Conservation (phyloP, 805 yeast species). For the Trichomonascus vanleenenianus region DNA sequence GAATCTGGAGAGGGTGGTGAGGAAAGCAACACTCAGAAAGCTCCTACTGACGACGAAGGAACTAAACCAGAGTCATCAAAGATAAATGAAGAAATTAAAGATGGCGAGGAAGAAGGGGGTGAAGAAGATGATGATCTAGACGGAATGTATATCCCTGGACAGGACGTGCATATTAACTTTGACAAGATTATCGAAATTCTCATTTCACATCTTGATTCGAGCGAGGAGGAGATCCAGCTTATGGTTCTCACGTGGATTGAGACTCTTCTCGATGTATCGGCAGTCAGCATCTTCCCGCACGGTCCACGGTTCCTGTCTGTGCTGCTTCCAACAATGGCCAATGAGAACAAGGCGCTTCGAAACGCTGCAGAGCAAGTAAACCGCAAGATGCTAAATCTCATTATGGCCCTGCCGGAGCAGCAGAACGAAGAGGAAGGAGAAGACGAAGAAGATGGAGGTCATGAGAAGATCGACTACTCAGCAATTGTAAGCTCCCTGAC, state of each 20-base stretch:
- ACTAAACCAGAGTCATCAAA: no score
- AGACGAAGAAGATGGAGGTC: background rate
- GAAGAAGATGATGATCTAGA: conserved; percentile 35
- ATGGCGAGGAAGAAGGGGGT: conserved; percentile 11
- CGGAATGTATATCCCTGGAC: conserved; percentile 61
- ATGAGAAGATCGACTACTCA: conserved; percentile 37
- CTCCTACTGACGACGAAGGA: conserved; percentile 1
- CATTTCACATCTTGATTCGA: conserved; percentile 68
- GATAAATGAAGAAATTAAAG: background rate
- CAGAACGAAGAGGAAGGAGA: background rate
- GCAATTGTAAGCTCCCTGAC: conserved; percentile 66
- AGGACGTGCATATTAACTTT: conserved; percentile 74
- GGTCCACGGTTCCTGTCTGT: conserved; percentile 70
- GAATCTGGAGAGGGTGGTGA: no score
- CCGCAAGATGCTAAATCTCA: conserved; percentile 45
- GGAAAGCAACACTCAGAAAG: background rate
- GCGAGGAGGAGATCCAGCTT: conserved; percentile 68
- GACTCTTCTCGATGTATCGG: conserved; percentile 62
- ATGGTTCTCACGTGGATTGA: conserved; percentile 80
- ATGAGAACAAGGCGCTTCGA: conserved; percentile 40
- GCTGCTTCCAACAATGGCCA: conserved; percentile 55
- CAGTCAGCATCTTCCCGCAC: conserved; percentile 63
- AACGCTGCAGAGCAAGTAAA: conserved; percentile 52
- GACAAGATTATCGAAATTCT: conserved; percentile 74
- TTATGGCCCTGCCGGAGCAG: conserved; percentile 34